Evolutionary conservation across 2,329 filamentous ascomycete species (phyloP).

Genomic region (Diaporthe caulivora): DNA sequence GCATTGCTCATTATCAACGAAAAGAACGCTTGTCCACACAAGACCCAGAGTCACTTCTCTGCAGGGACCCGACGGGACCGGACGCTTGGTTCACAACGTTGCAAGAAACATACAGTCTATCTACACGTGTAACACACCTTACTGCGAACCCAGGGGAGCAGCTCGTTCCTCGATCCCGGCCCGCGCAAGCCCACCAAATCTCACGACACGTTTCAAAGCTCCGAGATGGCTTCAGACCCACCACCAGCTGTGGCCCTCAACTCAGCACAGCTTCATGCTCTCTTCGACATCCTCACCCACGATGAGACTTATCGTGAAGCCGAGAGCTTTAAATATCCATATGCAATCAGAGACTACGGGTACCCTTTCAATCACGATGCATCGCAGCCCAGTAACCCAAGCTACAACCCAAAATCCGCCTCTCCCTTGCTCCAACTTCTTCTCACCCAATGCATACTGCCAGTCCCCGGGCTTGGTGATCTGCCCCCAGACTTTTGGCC

Average conservation of each 20-base stretch:
- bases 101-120: background rate
- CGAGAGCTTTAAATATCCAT: conserved; percentile 75
- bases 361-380: conserved; percentile 67
- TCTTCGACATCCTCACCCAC: conserved; percentile 72
- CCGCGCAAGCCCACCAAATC: background rate
- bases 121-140: too few species aligned
- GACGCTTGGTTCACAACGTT: too few species aligned
- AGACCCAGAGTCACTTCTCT: background rate
- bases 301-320: conserved; percentile 76
- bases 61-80: background rate
- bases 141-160: background rate
- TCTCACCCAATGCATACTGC: conserved; percentile 73
- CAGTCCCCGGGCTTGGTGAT: conserved; percentile 74
- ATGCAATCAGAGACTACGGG: conserved; percentile 75
- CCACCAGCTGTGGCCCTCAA: conserved; percentile 44
- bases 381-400: conserved; percentile 15
- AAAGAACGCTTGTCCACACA: background rate
- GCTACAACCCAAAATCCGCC: conserved; percentile 54
- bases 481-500: conserved; percentile 76
- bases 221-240: conserved; percentile 28
- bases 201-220: conserved; percentile 3
- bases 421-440: conserved; percentile 78
- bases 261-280: conserved; percentile 60
- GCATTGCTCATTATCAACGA: background rate
- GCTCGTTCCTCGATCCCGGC: background rate